Conservation (phyloP, 2,329 filamentous ascomycete species). For the Epichloe sp. region DNA sequence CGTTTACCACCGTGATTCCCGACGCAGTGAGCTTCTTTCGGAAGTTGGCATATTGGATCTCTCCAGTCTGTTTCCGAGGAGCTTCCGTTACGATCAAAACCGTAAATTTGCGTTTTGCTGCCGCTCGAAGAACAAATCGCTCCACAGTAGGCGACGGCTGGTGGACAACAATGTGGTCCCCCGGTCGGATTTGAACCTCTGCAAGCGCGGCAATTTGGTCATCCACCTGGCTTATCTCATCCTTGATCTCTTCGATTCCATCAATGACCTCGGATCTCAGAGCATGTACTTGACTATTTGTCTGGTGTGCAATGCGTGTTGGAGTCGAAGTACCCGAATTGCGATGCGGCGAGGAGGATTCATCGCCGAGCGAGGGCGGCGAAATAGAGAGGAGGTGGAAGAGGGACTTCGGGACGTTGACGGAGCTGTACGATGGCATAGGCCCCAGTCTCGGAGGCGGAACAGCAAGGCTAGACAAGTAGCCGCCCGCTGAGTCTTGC, state of each 20-base stretch:
- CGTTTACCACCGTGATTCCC: slow-evolving; percentile 70
- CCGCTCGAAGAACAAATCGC: slow-evolving; percentile 77
- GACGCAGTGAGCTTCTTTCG: slow-evolving; percentile 65
- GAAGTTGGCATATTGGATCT: slow-evolving; percentile 40
- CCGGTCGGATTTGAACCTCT: slow-evolving; percentile 83
- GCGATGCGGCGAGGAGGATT: slow-evolving; percentile 31
- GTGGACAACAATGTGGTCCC: slow-evolving; percentile 83
- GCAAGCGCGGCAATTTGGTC: slow-evolving; percentile 84
- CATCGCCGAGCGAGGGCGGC: slow-evolving; percentile 31
- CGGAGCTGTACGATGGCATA: slow-evolving; percentile 48
- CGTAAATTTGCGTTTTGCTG: slow-evolving; percentile 82
- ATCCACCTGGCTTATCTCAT: slow-evolving; percentile 85
- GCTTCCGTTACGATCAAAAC: slow-evolving; percentile 67
- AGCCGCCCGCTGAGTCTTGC: slow-evolving; percentile 20
- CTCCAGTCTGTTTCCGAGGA: slow-evolving; percentile 22
- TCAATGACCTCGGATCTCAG: slow-evolving; percentile 84
- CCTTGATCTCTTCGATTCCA: slow-evolving; percentile 89
- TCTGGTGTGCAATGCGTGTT: slow-evolving; percentile 22
- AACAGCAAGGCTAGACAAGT: slow-evolving; percentile 15
- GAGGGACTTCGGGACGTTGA: slow-evolving; percentile 60
- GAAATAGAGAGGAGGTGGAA: slow-evolving; percentile 77
- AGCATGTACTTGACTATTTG: slow-evolving; percentile 44
- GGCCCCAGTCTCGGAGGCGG: slow-evolving; percentile 42
- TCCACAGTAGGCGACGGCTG: slow-evolving; percentile 79
- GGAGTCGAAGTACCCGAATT: slow-evolving; percentile 39